Percentiles rank a stretch among this genome's conserved stretches.
These are phyloP conservation scores for Aciculoconidium aculeatum DNA, from an alignment of 805 yeast species.

Conservation along the genomic window DNA sequence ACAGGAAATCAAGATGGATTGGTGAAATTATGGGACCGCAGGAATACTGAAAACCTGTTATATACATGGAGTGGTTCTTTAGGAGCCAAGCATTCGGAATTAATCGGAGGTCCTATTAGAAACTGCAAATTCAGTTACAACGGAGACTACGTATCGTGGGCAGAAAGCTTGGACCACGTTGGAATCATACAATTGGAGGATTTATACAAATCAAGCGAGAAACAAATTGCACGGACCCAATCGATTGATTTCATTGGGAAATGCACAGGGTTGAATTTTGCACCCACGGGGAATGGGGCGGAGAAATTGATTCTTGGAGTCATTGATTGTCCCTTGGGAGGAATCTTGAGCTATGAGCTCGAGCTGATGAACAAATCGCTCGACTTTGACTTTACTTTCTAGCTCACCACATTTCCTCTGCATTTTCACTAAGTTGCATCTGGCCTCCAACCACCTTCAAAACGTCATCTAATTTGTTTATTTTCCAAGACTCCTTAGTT, in stretches of 20 bases:
- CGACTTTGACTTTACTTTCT: slow-evolving; percentile 36
- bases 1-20: slow-evolving; percentile 62
- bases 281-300: slow-evolving; percentile 37
- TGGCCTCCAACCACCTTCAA: slow-evolving; percentile 34
- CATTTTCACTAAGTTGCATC: slow-evolving; percentile 30
- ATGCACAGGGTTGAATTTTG: slow-evolving; percentile 49
- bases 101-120: slow-evolving; percentile 45
- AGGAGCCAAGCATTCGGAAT: slow-evolving; percentile 16
- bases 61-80: slow-evolving; percentile 32
- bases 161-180: slow-evolving; percentile 55
- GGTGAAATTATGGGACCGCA: slow-evolving; percentile 46
- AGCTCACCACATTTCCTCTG: slow-evolving; percentile 40
- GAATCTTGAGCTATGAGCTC: slow-evolving; percentile 44
- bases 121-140: slow-evolving; percentile 44
- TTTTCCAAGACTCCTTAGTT: slow-evolving; percentile 25
- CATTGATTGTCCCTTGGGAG: slow-evolving; percentile 52
- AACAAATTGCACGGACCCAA: slow-evolving; percentile 29
- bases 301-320: slow-evolving; percentile 50
- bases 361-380: slow-evolving; percentile 29
- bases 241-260: slow-evolving; percentile 52
- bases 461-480: slow-evolving; percentile 25
- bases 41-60: slow-evolving; percentile 25
- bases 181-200: slow-evolving; percentile 41
- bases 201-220: slow-evolving; percentile 12
- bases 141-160: slow-evolving; percentile 46